These are phyloP conservation scores for Bathelium albidoporum DNA, from an alignment of 495 filamentous ascomycete genomes.

Conservation along the genomic window DNA sequence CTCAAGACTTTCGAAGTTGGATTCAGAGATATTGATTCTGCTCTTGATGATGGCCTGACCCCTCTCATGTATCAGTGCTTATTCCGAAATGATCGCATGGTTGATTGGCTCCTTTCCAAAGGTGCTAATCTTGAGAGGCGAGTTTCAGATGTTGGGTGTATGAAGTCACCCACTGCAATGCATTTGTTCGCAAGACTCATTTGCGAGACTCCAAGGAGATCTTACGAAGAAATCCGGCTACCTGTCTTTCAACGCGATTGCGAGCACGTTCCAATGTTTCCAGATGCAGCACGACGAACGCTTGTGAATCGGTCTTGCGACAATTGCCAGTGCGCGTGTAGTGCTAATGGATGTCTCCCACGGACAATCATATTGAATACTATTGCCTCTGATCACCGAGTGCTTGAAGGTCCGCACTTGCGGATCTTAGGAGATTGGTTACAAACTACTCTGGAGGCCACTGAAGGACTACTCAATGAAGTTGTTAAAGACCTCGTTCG, in stretches of 20 bases:
- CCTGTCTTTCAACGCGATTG: not conserved
- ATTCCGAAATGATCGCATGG: not conserved
- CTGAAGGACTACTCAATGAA: not conserved
- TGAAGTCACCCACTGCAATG: not conserved
- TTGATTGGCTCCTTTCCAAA: slow-evolving; percentile 1
- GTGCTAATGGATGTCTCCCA: slow-evolving; percentile 3
- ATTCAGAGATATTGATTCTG: not conserved
- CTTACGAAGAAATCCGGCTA: not conserved
- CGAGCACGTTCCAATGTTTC: not conserved
- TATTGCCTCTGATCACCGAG: not conserved
- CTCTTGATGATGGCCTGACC: not conserved
- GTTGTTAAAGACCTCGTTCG: not conserved
- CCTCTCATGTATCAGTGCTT: not conserved
- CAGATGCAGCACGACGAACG: not conserved
- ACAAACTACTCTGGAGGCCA: not conserved
- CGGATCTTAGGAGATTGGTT: not conserved
- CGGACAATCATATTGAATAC: not conserved
- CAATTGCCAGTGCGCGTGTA: not conserved
- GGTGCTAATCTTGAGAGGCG: not conserved
- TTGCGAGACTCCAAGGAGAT: not conserved
- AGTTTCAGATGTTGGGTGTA: not conserved
- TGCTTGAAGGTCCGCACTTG: not conserved
- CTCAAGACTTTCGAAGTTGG: not conserved
- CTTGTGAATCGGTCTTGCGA: not conserved
- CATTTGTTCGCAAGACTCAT: not conserved